Percentiles rank a stretch among this genome's conserved stretches.
phyloP scores from a whole-genome alignment of 176 grass and related monocot genomes.

The Phragmites australis region DNA sequence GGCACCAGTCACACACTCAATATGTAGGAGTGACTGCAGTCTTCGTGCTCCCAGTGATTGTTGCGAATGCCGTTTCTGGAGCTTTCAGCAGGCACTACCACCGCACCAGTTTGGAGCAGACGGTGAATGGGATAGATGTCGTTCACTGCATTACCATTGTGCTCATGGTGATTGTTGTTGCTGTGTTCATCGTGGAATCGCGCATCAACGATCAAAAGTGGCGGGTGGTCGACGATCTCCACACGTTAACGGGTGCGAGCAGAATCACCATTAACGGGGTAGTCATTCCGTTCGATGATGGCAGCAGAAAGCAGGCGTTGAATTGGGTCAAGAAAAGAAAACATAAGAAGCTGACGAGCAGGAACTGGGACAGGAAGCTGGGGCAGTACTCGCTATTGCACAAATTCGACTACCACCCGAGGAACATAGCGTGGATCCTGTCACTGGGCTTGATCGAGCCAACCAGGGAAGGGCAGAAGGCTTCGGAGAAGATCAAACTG shows the following conservation, averaged over 20 bases:
- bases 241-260: not conserved
- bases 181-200: not conserved
- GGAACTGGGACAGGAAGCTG: constrained; percentile 17
- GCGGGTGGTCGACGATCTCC: constrained; percentile 11
- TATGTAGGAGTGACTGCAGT: not conserved
- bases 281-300: not conserved
- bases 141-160: constrained; percentile 1
- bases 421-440: not conserved
- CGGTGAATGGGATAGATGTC: not conserved
- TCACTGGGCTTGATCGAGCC: not conserved
- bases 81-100: constrained; percentile 26
- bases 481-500: not conserved
- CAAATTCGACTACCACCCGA: not conserved
- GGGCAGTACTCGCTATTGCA: constrained; percentile 18
- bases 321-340: constrained; percentile 9
- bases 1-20: constrained; percentile 20
- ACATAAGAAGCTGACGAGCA: not conserved
- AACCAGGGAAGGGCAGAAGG: constrained; percentile 15
- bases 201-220: constrained; percentile 21
- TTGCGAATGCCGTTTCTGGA: constrained; percentile 10
- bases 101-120: constrained; percentile 13
- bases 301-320: constrained; percentile 7
- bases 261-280: constrained; percentile 8
- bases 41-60: not conserved
- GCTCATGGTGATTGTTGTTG: not conserved